Percentiles rank a stretch among this genome's conserved stretches.
Conservation (phyloP, 1,139 yeast species). For the Candida mesenterica region DNA sequence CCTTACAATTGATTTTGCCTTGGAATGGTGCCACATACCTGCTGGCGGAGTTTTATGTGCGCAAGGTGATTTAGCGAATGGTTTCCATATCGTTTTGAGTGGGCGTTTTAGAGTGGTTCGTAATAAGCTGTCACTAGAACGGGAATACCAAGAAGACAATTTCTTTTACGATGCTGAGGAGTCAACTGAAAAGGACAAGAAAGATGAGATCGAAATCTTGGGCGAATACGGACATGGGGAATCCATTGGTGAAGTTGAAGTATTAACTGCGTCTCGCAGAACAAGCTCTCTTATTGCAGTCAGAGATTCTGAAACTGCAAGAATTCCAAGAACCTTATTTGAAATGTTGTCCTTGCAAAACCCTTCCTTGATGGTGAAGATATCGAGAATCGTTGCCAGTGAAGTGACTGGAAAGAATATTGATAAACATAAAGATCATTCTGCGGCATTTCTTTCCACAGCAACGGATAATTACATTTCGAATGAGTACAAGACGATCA, state of each 20-base stretch:
- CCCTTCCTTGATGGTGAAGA: slow-evolving; percentile 89
- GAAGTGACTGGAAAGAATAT: slow-evolving; percentile 40
- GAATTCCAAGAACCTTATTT: slow-evolving; percentile 86
- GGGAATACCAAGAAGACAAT: slow-evolving; percentile 2
- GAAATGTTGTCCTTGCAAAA: slow-evolving; percentile 80
- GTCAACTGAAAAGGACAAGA: slow-evolving; percentile 9
- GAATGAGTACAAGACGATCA: slow-evolving; percentile 72
- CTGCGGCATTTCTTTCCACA: slow-evolving; percentile 5
- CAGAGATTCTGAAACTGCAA: slow-evolving; percentile 89
- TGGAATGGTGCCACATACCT: slow-evolving; percentile 90
- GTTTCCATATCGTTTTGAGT: slow-evolving; percentile 85
- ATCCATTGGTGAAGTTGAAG: slow-evolving; percentile 93
- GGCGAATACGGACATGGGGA: slow-evolving; percentile 94
- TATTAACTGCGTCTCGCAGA: slow-evolving; percentile 78
- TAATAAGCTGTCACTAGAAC: slow-evolving; percentile 6
- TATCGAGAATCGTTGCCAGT: slow-evolving; percentile 82
- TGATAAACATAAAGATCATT: slow-evolving; percentile 3
- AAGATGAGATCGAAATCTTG: slow-evolving; percentile 39
- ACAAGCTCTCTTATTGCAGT: slow-evolving; percentile 78
- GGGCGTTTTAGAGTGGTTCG: slow-evolving; percentile 77
- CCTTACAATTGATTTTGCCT: slow-evolving; percentile 79
- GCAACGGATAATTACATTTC: slow-evolving; percentile 29
- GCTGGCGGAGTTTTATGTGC: slow-evolving; percentile 80
- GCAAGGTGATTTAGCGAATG: slow-evolving; percentile 88
- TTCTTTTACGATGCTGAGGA: slow-evolving; percentile 6